Evolutionary conservation across 2,329 filamentous ascomycete species (phyloP).

Genomic region (Microsporum canis): DNA sequence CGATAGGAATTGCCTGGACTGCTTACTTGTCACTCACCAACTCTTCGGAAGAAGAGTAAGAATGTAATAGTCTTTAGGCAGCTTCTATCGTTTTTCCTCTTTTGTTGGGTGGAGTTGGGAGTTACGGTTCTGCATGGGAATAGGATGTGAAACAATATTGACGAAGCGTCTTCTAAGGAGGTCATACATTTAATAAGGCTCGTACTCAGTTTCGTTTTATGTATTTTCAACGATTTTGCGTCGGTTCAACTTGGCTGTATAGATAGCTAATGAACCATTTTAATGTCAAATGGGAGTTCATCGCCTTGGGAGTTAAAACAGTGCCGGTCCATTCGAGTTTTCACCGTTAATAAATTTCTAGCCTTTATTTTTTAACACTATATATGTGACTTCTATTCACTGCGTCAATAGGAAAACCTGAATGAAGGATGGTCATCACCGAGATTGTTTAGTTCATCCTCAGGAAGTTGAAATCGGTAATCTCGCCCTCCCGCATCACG

Average conservation of each 20-base stretch:
- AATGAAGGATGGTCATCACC: slow-evolving; percentile 33
- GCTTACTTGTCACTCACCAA: slow-evolving; percentile 84
- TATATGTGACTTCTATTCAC: background rate
- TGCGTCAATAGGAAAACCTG: slow-evolving; percentile 25
- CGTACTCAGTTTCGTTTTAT: background rate
- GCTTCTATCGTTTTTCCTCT: background rate
- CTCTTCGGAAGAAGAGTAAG: slow-evolving; percentile 55
- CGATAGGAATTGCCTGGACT: slow-evolving; percentile 87
- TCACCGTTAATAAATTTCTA: background rate
- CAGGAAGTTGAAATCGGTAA: slow-evolving; percentile 23
- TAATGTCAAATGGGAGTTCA: background rate
- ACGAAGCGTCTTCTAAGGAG: background rate
- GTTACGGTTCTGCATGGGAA: background rate
- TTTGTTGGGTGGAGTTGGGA: background rate
- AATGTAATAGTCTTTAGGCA: background rate
- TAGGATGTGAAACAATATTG: background rate
- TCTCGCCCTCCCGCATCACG: slow-evolving; percentile 27
- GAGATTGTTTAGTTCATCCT: slow-evolving; percentile 29
- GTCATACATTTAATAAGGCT: background rate
- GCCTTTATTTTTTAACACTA: background rate
- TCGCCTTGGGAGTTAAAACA: background rate
- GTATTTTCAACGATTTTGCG: background rate
- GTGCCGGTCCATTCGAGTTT: no score
- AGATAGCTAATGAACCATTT: background rate
- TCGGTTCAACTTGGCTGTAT: background rate